A percentile compares a stretch with the other conserved stretches of the same genome.
These are phyloP conservation scores for Phytophthora crassamura DNA, from an alignment of 352 stramenopile species.

Conservation along the genomic window DNA sequence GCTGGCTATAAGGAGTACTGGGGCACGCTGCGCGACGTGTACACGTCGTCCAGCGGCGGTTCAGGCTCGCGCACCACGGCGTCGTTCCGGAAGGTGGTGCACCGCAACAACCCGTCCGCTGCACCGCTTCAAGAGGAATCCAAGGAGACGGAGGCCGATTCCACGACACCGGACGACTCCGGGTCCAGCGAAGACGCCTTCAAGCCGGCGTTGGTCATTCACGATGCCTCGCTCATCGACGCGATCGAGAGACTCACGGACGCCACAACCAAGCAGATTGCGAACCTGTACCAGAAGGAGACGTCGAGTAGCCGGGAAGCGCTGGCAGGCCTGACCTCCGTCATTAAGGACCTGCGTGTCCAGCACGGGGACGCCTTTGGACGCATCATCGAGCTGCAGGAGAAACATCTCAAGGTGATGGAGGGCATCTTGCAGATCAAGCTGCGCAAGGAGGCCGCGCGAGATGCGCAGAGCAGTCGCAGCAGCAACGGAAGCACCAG, in stretches of 20 bases:
- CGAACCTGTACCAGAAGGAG: constrained; percentile 43
- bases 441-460: constrained; percentile 41
- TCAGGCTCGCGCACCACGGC: constrained; percentile 9
- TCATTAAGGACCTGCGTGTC: constrained; percentile 61
- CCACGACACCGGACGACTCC: constrained; percentile 64
- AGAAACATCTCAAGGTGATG: constrained; percentile 74
- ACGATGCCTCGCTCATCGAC: constrained; percentile 64
- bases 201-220: constrained; percentile 55
- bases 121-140: constrained; percentile 15
- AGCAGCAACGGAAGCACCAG: constrained; percentile 17
- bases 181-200: constrained; percentile 45
- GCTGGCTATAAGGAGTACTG: constrained; percentile 77
- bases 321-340: constrained; percentile 49
- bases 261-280: constrained; percentile 62
- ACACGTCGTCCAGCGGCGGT: constrained; percentile 42
- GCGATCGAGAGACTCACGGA: constrained; percentile 72
- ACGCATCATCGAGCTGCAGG: constrained; percentile 66
- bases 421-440: constrained; percentile 64
- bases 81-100: constrained; percentile 25
- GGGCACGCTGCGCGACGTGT: constrained; percentile 71
- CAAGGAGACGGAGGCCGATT: constrained; percentile 55
- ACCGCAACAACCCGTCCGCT: constrained; percentile 9
- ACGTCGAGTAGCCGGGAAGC: constrained; percentile 30
- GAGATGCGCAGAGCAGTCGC: constrained; percentile 14
- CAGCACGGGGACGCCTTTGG: constrained; percentile 54